A percentile compares a stretch with the other conserved stretches of the same genome.
Evolutionary conservation across 1,284 basidiomycete genomes (phyloP).

Genomic region (Irpex sp.): DNA sequence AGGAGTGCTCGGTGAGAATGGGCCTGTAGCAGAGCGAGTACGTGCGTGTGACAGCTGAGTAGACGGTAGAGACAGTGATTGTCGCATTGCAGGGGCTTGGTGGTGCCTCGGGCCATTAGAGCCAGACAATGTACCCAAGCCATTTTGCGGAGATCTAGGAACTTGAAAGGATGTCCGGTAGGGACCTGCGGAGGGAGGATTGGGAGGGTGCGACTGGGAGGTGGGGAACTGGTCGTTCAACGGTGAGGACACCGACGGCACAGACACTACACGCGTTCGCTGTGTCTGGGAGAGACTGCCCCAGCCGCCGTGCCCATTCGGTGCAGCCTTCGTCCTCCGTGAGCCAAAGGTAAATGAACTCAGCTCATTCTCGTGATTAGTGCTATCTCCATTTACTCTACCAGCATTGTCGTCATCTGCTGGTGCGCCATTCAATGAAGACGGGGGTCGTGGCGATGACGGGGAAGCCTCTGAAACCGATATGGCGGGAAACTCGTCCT

Average conservation of each 20-base stretch:
- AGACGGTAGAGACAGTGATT: conserved; percentile 40
- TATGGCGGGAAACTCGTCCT: conserved; percentile 24
- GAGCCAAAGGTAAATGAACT: background rate
- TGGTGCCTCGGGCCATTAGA: conserved; percentile 20
- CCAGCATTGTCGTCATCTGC: background rate
- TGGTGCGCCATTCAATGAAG: conserved; percentile 5
- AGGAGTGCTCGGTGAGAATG: conserved; percentile 49
- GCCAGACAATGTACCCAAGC: conserved; percentile 18
- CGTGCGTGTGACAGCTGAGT: conserved; percentile 27
- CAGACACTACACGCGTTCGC: conserved; percentile 35
- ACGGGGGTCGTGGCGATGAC: conserved; percentile 13
- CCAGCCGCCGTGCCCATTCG: conserved; percentile 7
- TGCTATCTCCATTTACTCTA: background rate
- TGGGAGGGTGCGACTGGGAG: conserved; percentile 25
- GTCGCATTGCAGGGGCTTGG: conserved; percentile 39
- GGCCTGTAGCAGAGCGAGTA: conserved; percentile 52
- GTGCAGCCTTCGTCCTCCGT: background rate
- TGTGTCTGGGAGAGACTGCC: conserved; percentile 14
- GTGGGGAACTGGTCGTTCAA: conserved; percentile 16
- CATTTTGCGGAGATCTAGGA: conserved; percentile 28
- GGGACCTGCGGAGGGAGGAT: conserved; percentile 39
- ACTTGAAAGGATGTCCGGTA: conserved; percentile 34
- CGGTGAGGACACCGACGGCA: conserved; percentile 27
- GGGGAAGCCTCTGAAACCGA: conserved; percentile 17
- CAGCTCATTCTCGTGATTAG: background rate